Evolutionary conservation across 768 basidiomycete species (phyloP).

Genomic region (Suillus ampliporus): DNA sequence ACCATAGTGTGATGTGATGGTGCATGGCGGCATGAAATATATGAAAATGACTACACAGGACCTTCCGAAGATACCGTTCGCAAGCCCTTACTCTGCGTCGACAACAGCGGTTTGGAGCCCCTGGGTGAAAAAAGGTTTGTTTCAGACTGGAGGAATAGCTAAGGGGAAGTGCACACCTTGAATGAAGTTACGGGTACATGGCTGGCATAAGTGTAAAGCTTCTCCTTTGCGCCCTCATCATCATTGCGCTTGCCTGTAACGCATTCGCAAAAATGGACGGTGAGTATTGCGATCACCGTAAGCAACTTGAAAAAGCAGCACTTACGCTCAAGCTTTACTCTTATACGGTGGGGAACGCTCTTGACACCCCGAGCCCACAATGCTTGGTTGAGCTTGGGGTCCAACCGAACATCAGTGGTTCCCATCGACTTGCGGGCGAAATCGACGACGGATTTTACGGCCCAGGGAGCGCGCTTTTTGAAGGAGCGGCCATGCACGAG

Average conservation of each 20-base stretch:
- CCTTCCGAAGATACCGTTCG: background rate
- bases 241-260: constrained; percentile 93
- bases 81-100: constrained; percentile 68
- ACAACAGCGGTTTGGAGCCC: constrained; percentile 84
- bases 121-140: constrained; percentile 44
- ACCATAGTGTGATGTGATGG: background rate
- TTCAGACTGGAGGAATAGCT: constrained; percentile 3
- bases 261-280: background rate
- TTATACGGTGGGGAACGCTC: constrained; percentile 88
- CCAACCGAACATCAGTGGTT: constrained; percentile 90
- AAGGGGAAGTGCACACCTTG: constrained; percentile 64
- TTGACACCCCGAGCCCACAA: constrained; percentile 95
- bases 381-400: constrained; percentile 96
- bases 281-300: constrained; percentile 11
- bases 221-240: constrained; percentile 98
- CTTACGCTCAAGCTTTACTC: constrained; percentile 93
- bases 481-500: constrained; percentile 90
- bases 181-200: constrained; percentile 79
- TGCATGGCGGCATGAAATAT: background rate
- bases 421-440: constrained; percentile 98
- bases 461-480: constrained; percentile 98
- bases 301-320: constrained; percentile 22
- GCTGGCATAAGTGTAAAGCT: constrained; percentile 91
- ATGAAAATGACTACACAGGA: background rate
- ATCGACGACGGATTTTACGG: constrained; percentile 90